Evolutionary conservation across 1,139 yeast genomes (phyloP), one percentile per base, ranked within the genome.

Genomic region (Debaryomyces robertsiae): DNA sequence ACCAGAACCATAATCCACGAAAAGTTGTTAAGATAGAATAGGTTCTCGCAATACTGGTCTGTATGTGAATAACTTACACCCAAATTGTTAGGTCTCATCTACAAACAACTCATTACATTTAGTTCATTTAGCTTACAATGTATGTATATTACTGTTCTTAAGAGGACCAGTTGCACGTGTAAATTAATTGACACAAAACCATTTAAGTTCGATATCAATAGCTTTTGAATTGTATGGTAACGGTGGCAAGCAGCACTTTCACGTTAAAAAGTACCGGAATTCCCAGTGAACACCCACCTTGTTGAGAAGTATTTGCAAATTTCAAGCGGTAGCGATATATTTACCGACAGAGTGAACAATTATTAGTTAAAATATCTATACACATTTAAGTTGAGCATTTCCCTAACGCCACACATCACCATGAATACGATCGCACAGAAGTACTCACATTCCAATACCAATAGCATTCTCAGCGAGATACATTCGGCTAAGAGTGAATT

Each of bases 391-490:
- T 24, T 16, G 9, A 17, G 22, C 7, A 19, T 19, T 19, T 19
- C 7, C 22, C 22, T 19, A 19, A 19, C 7, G 22, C 22, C 25
- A 25, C 11, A 40, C 28, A 10, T 30, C 22, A 46, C 27, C 19
- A 73, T 73, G 78, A 72, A 73, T 56, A 51, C 69, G 36, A 67
- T 73, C 47, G 68, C 75, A 38, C 65, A 60, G 46, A 67, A 64
- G 53, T 73, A 56, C 54, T 60, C 72, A 14, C 63, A 67, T 46
- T 47, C 63, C 40, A 58, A 62, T 43, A 55, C 57, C 44, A 62
- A 60, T 48, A 52, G 54, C 18, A 57, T 63, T 27, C 52, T 57
- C 40, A 54, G 51, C 32, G 75, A 71, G 43, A 51, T 67, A 40
- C 55, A 59, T 32, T 53, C 58, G 13, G 67, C 66, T 9, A 54